Base-by-base conservation (phyloP, 2,329 filamentous ascomycete species). In the Alternaria alternata region DNA sequence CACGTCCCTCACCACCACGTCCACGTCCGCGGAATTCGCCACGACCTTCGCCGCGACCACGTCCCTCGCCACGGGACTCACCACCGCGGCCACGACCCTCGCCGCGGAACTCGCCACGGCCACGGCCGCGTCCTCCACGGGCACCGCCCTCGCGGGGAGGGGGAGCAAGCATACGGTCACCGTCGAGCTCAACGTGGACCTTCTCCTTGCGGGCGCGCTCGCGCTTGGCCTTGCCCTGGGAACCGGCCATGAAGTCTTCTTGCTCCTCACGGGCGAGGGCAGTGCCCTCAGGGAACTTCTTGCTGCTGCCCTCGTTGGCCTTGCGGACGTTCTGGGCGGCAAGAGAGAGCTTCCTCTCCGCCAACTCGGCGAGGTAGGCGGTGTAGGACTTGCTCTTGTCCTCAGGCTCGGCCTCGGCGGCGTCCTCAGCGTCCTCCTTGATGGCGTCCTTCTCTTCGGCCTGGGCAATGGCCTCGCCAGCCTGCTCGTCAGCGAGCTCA, bases 121-220 rank as follows among this genome's bases (percentile, higher is more conserved):
- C 69, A 63, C 76, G 71, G 51, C 75, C 73, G 71, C 84, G 84
- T 69, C 87, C 85, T 69, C 87, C 84, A 68, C 84, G 83, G 66
- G 82, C 81, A 59, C 69, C 71, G 38, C 66, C 66, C 63, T 75
- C 74, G 57, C 76, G 73, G 56, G 87, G 85, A 84, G 94, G 91
- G 72, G 70, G 71, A 73, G 72, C 67, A 63, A 76, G 76, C 63
- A 78, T 74, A 54, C 75, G 91, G 88, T 83, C 78, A 64, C 93
- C 88, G 81, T 97, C 94, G 69, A 97, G 92, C 77, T 96, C 93
- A 74, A 98, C 80, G 79, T 91, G 82, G 81, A 92, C 88, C 90
- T 97, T 97, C 83, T 91, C 87, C 88, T 95, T 95, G 84, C 91
- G 91, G 85, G 94, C 91, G 78, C 93, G 92, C 85, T 94, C 89